Conservation (phyloP, 176 grass and related monocot species). For the Metroxylon sagu region DNA sequence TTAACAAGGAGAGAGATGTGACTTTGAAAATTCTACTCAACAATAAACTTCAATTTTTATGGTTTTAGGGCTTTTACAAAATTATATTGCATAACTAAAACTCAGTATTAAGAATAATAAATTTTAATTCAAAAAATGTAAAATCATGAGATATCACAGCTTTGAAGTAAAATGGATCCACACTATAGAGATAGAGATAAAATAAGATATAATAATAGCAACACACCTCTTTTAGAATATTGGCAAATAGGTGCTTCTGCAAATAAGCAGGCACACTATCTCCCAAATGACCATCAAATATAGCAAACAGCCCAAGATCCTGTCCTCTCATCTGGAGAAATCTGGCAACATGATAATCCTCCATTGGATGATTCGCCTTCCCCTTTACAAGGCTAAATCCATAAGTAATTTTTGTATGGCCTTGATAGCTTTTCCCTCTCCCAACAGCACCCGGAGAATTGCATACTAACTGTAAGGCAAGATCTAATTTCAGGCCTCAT, state of each 20-base stretch:
- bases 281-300: conserved; percentile 45
- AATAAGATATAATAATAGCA: not conserved
- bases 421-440: conserved; percentile 20
- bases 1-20: no score
- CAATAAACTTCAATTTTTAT: no score
- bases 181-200: no score
- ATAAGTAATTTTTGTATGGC: conserved; percentile 23
- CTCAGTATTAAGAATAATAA: no score
- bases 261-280: conserved; percentile 38
- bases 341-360: conserved; percentile 39
- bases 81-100: no score
- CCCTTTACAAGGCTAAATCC: conserved; percentile 45
- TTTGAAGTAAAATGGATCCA: no score
- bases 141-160: no score
- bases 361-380: conserved; percentile 41
- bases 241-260: conserved; percentile 37
- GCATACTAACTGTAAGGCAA: conserved; percentile 17
- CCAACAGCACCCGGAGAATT: conserved; percentile 13
- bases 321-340: conserved; percentile 24
- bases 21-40: no score
- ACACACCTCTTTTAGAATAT: conserved; percentile 38
- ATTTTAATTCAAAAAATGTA: no score
- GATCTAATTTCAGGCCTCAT: no score
- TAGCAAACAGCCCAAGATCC: conserved; percentile 36
- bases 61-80: no score